A percentile compares a stretch with the other conserved stretches of the same genome.
phyloP scores from a whole-genome alignment of 2,329 filamentous ascomycete species.

The Arthrobotrys entomopaga region DNA sequence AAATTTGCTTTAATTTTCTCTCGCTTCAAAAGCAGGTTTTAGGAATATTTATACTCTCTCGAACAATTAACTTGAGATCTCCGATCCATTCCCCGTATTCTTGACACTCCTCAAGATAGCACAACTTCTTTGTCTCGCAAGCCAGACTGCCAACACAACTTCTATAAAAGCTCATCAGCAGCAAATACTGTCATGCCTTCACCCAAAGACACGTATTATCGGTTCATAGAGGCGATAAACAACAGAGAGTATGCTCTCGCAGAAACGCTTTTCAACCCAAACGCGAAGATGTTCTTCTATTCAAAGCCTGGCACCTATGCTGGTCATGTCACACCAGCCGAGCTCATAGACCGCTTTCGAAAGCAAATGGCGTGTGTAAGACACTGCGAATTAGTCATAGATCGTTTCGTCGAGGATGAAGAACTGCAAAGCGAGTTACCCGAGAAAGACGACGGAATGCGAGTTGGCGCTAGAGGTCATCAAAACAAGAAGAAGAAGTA shows the following conservation, averaged over 20 bases:
- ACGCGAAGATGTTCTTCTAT: constrained; percentile 10
- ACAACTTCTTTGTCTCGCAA: too few relatives aligned
- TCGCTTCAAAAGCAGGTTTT: too few relatives aligned
- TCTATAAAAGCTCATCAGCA: too few relatives aligned
- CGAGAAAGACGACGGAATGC: background rate
- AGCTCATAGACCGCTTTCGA: background rate
- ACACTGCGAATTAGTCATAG: background rate
- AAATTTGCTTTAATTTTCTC: too few relatives aligned
- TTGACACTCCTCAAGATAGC: too few relatives aligned
- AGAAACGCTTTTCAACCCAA: constrained; percentile 1
- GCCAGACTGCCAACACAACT: too few relatives aligned
- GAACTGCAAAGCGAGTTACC: constrained; percentile 3
- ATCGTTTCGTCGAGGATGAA: constrained; percentile 1
- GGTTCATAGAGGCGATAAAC: constrained; percentile 4
- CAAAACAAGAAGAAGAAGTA: background rate
- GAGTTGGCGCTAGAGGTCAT: background rate
- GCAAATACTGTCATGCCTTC: background rate
- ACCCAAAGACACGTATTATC: background rate
- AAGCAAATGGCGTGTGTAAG: too few relatives aligned
- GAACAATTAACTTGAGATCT: too few relatives aligned
- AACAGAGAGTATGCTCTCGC: background rate
- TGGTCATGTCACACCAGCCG: background rate
- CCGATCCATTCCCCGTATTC: too few relatives aligned
- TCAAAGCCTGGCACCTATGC: background rate
- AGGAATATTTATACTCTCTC: too few relatives aligned